Evolutionary conservation across 441 rosid species (phyloP), one percentile per base, ranked within the genome.

Genomic region (Geranium incanum): DNA sequence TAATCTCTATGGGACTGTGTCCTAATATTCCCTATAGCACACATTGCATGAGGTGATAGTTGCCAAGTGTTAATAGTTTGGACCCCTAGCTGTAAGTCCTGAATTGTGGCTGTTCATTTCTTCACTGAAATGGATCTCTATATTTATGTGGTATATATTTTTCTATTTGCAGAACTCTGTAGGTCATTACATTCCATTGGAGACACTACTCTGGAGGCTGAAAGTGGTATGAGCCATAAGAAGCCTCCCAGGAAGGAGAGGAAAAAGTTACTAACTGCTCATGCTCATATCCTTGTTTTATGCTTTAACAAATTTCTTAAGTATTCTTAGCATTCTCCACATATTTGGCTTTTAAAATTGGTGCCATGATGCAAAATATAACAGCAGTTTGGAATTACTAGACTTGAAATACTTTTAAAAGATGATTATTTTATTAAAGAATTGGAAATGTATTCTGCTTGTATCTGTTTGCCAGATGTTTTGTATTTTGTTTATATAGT

Each of bases 241-340:
- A 86, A 82, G 74, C 88, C 86, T 79, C 85, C 81, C 19, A 84
- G 82, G 81, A 86, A 83, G 83, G 87, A 82, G 71, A 85, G 79
- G 82, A 88, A 81, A 78, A 86, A 81, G 81, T 73, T 72, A 69
- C 62, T 78, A 63, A 78, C 71, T 71, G 72, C 84, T 71, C 70
- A 69, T 75, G 69, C 76, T 55, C 81, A 88, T 88, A 86, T 85
- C 87, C 87, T 77, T 66, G 65, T 36, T 57, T 11, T 60, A 19
- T 62, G 6, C 66, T 33, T 21, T 9, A 64, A 64, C 36, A 64
- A 8, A 12, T 5, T 64, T 12, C 39, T 64, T 28, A 21, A 23
- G 16, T 13, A 16, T 59, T 57, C 21, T 16, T 15, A 16, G 18
- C 16, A 57, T 4, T 57, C 23, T 57, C 3, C 63, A 57, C 28